A percentile compares a stretch with the other conserved stretches of the same genome.
These are phyloP conservation scores for Nepenthes gracilis DNA, from an alignment of 148 eudicot genomes.

Conservation along the genomic window DNA sequence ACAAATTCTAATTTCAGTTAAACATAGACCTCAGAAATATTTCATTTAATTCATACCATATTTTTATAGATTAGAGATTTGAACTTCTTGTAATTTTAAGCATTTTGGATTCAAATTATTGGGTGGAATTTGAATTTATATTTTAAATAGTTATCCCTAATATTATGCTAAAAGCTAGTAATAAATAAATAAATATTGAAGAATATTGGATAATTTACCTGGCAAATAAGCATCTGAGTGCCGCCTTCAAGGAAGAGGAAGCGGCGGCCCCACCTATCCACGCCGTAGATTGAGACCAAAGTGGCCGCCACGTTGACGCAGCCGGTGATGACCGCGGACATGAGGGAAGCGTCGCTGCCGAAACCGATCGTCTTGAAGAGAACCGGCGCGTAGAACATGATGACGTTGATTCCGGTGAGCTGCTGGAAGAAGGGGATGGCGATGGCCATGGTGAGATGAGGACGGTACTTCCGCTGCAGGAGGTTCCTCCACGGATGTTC, in stretches of 20 bases:
- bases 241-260: constrained; percentile 17
- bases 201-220: no score
- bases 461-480: constrained; percentile 16
- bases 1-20: no score
- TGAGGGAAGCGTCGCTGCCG: background rate
- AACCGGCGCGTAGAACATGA: constrained; percentile 32
- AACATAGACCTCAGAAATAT: no score
- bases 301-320: constrained; percentile 13
- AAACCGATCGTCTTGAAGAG: constrained; percentile 24
- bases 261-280: constrained; percentile 3
- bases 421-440: background rate
- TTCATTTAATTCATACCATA: no score
- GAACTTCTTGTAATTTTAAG: no score
- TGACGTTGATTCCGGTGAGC: no score
- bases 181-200: no score
- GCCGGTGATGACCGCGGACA: constrained; percentile 18
- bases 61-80: no score
- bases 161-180: no score
- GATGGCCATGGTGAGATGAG: constrained; percentile 17
- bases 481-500: constrained; percentile 27
- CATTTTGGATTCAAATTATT: no score
- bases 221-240: constrained; percentile 11
- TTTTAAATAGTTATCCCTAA: no score
- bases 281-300: constrained; percentile 5
- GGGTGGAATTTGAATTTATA: no score